Percentiles rank a stretch among this genome's conserved stretches.
These are phyloP conservation scores for Plectranthus barbatus DNA, from an alignment of 257 asterid species.

Conservation along the genomic window DNA sequence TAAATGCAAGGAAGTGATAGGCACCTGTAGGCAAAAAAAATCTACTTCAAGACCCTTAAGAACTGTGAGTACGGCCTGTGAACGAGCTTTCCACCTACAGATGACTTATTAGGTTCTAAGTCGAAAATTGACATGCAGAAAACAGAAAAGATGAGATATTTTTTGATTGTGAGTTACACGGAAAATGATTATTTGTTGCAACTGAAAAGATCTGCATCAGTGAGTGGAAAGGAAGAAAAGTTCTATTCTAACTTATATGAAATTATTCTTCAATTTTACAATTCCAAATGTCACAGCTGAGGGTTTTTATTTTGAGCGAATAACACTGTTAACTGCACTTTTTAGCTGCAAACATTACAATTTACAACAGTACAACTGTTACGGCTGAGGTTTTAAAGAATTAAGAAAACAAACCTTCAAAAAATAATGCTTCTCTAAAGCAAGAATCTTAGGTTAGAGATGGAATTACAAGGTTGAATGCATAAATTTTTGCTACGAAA, in stretches of 20 bases:
- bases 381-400: background rate
- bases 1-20: background rate
- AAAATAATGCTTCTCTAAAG: background rate
- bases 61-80: constrained; percentile 56
- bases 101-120: background rate
- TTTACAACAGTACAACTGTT: background rate
- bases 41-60: constrained; percentile 68
- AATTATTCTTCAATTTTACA: background rate
- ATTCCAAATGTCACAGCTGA: background rate
- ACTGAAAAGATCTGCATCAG: background rate
- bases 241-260: background rate
- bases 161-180: background rate
- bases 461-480: background rate
- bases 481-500: background rate
- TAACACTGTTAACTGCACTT: background rate
- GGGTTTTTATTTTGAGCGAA: background rate
- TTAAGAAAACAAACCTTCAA: background rate
- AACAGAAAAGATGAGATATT: background rate
- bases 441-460: background rate
- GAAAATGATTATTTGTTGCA: background rate
- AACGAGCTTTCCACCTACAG: constrained; percentile 92
- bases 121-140: background rate
- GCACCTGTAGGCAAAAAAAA: constrained; percentile 87
- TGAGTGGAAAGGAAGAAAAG: background rate
- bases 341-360: background rate